These are phyloP conservation scores for Fragilaria radians DNA, from an alignment of 108 stramenopile species.

Conservation along the genomic window DNA sequence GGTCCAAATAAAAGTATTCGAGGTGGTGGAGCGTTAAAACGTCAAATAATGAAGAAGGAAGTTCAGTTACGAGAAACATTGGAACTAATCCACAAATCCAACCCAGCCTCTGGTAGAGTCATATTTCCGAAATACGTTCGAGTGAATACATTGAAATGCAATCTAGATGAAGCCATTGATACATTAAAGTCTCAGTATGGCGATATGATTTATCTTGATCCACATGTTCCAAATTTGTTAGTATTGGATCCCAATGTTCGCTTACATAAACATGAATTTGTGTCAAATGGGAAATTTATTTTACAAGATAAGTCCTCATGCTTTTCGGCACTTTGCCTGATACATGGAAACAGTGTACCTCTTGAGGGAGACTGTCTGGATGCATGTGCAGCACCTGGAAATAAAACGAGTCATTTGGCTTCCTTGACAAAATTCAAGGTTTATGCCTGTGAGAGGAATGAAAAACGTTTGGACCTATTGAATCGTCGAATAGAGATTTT, in stretches of 20 bases:
- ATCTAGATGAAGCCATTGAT: constrained; percentile 28
- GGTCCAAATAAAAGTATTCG: constrained; percentile 72
- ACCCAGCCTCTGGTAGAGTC: background rate
- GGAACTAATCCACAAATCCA: constrained; percentile 11
- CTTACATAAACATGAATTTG: constrained; percentile 43
- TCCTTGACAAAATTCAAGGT: constrained; percentile 50
- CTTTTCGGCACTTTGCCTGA: constrained; percentile 91
- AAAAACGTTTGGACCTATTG: constrained; percentile 65
- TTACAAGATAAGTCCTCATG: constrained; percentile 94
- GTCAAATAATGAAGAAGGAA: constrained; percentile 64
- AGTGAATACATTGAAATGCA: constrained; percentile 64
- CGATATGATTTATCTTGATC: constrained; percentile 49
- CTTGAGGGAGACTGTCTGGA: constrained; percentile 69
- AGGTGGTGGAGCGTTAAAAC: constrained; percentile 80
- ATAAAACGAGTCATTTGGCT: constrained; percentile 98
- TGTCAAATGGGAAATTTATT: constrained; percentile 63
- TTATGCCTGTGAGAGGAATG: constrained; percentile 87
- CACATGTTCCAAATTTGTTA: constrained; percentile 77
- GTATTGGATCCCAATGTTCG: constrained; percentile 52
- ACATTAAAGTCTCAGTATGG: constrained; percentile 15
- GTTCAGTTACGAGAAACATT: constrained; percentile 25
- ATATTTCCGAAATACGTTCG: constrained; percentile 79
- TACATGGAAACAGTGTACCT: constrained; percentile 32
- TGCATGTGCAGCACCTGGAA: constrained; percentile 99
- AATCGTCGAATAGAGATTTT: constrained; percentile 46